Evolutionary conservation across 2,329 filamentous ascomycete species (phyloP), one percentile per base, ranked within the genome.

Genomic region (Aciculosporium take): DNA sequence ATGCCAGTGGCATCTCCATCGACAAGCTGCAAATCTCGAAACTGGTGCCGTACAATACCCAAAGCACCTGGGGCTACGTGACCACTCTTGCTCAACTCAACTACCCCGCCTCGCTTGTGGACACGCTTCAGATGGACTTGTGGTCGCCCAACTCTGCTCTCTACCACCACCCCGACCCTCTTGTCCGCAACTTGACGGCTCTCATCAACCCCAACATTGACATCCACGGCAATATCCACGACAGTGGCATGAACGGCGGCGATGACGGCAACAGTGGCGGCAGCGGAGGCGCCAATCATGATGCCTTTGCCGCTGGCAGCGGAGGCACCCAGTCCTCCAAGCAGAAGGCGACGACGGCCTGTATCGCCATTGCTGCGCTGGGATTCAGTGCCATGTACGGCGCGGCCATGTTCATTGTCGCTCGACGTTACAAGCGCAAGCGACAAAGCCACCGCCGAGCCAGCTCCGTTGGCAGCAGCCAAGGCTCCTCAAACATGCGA

Each of bases 381-480:
- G 74, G 75, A 33, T 79, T 87, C 54, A 85, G 84, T 32, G 82
- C 80, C 39, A 79, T 86, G n/a, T 94, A 94, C 51, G 88, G 87
- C 55, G 84, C 83, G 10, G 87, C 85, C 59, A 94, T 95, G 88
- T 89, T 94, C 67, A 79, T 91, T 54, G 77, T 94, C 50, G 88
- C 88, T 38, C 80, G 87, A 46, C 76, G 88, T 45, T 94, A 94
- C 72, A 85, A 88, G 71, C 81, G 83, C 66, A 86, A 83, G 72
- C 81, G 78, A 63, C 75, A 82, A 57, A 68, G 76, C 39, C 84
- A 93, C 64, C 74, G 79, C 54, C 83, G 86, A 45, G 71, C 80
- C 40, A 85, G 78, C 69, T 93, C 85, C 35, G 65, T 89, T 46
- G 71, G 70, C 37, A 71, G 68, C 49, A 64, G 55, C 51, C 53